Percentiles rank a stretch among this genome's conserved stretches.
phyloP scores from a whole-genome alignment of 768 basidiomycete genomes.

The Mycena filopes region DNA sequence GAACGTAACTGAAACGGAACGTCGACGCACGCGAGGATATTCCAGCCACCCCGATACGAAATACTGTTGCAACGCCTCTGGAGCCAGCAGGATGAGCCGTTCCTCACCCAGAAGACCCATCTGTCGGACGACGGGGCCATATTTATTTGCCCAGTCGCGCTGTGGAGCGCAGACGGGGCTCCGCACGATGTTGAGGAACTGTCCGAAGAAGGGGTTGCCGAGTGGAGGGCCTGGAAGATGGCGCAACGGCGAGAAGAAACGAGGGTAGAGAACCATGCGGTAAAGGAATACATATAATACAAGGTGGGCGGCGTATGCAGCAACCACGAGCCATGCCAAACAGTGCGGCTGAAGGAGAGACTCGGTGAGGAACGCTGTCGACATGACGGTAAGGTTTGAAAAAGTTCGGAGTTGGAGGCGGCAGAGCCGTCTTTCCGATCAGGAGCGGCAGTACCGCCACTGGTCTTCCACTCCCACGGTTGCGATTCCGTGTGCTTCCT shows the following conservation, averaged over 20 bases:
- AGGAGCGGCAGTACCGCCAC: no score
- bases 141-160: conserved; percentile 57
- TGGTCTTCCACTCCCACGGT: no score
- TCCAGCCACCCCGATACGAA: conserved; percentile 57
- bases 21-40: conserved; percentile 51
- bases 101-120: conserved; percentile 60
- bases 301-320: conserved; percentile 12
- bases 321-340: conserved; percentile 15
- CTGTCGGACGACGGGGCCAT: conserved; percentile 55
- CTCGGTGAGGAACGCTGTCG: not conserved
- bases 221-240: conserved; percentile 50
- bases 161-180: conserved; percentile 56
- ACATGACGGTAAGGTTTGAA: conserved; percentile 13
- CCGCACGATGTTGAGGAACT: conserved; percentile 49
- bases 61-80: conserved; percentile 58
- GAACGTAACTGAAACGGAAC: not conserved
- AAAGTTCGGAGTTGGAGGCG: no score
- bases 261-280: conserved; percentile 45
- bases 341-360: conserved; percentile 10
- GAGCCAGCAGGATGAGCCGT: conserved; percentile 54
- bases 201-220: conserved; percentile 47
- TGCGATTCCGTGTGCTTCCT: no score
- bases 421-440: no score
- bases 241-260: conserved; percentile 50
- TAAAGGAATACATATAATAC: conserved; percentile 36